Percentiles rank a stretch among this genome's conserved stretches.
Evolutionary conservation across 108 stramenopile species (phyloP).

Genomic region (Conticribra weissflogii): DNA sequence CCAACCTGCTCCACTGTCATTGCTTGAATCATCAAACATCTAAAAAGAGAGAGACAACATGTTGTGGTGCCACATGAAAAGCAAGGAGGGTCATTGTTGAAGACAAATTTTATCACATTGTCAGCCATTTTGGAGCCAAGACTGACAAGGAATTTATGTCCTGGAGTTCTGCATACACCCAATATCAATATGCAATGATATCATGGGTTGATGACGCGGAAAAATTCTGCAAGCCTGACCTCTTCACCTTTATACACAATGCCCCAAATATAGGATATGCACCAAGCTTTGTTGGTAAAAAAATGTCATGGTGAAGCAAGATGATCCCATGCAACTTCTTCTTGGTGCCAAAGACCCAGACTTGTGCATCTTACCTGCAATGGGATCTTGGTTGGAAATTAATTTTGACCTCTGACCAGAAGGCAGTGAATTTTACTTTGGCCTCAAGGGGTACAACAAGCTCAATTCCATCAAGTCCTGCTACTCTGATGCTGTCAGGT

Average conservation of each 20-base stretch:
- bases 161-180: neutral
- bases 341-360: slow-evolving; percentile 16
- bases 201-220: slow-evolving; percentile 15
- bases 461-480: slow-evolving; percentile 5
- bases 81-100: slow-evolving; percentile 5
- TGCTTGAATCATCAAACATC: neutral
- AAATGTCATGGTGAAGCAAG: slow-evolving; percentile 19
- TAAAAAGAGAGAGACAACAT: slow-evolving; percentile 10
- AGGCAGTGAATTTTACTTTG: slow-evolving; percentile 9
- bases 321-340: slow-evolving; percentile 21
- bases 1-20: slow-evolving; percentile 18
- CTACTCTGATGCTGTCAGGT: neutral
- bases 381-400: slow-evolving; percentile 4
- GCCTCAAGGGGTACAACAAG: neutral
- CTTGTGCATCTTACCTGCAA: neutral
- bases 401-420: slow-evolving; percentile 6
- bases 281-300: slow-evolving; percentile 17
- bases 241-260: neutral
- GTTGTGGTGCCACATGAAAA: neutral
- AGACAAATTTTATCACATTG: slow-evolving; percentile 11
- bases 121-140: neutral
- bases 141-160: slow-evolving; percentile 1
- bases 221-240: slow-evolving; percentile 7
- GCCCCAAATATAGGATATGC: slow-evolving; percentile 8
- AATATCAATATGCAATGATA: slow-evolving; percentile 11